These are phyloP conservation scores for Ophiostoma triangulosporum DNA, from an alignment of 2,329 filamentous ascomycete species.

Conservation along the genomic window DNA sequence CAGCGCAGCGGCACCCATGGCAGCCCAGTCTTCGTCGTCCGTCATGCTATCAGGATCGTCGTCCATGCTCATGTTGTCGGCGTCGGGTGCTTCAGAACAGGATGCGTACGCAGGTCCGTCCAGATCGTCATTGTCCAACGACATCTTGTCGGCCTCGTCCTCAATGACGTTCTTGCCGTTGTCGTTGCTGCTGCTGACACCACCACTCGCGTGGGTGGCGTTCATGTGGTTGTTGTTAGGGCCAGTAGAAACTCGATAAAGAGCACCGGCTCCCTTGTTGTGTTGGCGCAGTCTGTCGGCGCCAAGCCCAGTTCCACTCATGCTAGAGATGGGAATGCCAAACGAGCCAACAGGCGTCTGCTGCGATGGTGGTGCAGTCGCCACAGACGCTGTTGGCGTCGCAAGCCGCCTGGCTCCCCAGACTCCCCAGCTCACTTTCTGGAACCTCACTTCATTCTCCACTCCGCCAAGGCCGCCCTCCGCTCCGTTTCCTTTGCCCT, in stretches of 20 bases:
- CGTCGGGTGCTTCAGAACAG: constrained; percentile 60
- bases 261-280: constrained; percentile 53
- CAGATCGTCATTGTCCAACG: constrained; percentile 59
- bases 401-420: constrained; percentile 67
- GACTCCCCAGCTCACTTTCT: constrained; percentile 94
- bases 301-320: constrained; percentile 24
- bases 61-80: constrained; percentile 43
- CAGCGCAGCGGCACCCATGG: constrained; percentile 74
- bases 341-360: constrained; percentile 20
- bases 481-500: constrained; percentile 52
- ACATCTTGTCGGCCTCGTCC: constrained; percentile 92
- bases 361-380: not conserved
- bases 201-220: not conserved
- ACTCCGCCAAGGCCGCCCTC: constrained; percentile 39
- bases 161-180: constrained; percentile 52
- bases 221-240: constrained; percentile 24
- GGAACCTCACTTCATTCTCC: constrained; percentile 66
- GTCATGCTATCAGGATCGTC: constrained; percentile 77
- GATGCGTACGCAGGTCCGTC: constrained; percentile 57
- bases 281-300: constrained; percentile 35
- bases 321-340: constrained; percentile 43
- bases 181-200: not conserved
- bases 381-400: constrained; percentile 13
- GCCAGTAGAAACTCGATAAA: constrained; percentile 39
- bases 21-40: constrained; percentile 92